Conservation (phyloP, 2,329 filamentous ascomycete genomes). For the Zopfia rhizophila region DNA sequence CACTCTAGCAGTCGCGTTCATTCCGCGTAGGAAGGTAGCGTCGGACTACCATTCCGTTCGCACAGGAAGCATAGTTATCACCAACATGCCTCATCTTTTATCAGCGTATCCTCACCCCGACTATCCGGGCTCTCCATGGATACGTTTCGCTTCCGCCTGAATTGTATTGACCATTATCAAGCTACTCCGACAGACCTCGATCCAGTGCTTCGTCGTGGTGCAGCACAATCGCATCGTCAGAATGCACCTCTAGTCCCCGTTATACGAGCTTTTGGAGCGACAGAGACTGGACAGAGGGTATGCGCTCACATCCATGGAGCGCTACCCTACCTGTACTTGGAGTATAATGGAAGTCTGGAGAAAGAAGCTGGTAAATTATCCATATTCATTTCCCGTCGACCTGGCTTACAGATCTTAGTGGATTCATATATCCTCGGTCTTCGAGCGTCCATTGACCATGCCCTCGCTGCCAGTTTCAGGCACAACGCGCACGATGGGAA, state of each 20-base stretch:
- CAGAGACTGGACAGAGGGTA: slow-evolving; percentile 93
- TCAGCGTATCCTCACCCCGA: slow-evolving; percentile 4
- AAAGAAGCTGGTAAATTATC: slow-evolving; percentile 71
- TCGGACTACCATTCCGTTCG: neutral
- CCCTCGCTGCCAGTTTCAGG: slow-evolving; percentile 85
- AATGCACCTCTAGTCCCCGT: slow-evolving; percentile 82
- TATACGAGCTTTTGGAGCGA: slow-evolving; percentile 90
- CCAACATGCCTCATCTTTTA: slow-evolving; percentile 25
- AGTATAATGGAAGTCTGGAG: slow-evolving; percentile 77
- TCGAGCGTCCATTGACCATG: slow-evolving; percentile 90
- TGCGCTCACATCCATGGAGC: slow-evolving; percentile 96
- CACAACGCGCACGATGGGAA: slow-evolving; percentile 76
- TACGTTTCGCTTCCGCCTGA: slow-evolving; percentile 87
- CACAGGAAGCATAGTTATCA: slow-evolving; percentile 13
- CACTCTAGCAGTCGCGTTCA: neutral
- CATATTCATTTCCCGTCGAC: slow-evolving; percentile 29
- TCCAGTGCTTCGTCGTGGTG: slow-evolving; percentile 76
- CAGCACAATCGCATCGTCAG: slow-evolving; percentile 63
- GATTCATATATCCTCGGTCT: slow-evolving; percentile 79
- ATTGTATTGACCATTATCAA: slow-evolving; percentile 97
- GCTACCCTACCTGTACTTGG: slow-evolving; percentile 94
- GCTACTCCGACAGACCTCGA: slow-evolving; percentile 81
- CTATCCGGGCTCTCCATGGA: slow-evolving; percentile 63
- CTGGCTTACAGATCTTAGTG: slow-evolving; percentile 62
- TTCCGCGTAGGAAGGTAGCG: neutral